Percentiles rank a stretch among this genome's conserved stretches.
These are phyloP conservation scores for Schizochytrium sp. DNA, from an alignment of 108 stramenopile species.

Conservation along the genomic window DNA sequence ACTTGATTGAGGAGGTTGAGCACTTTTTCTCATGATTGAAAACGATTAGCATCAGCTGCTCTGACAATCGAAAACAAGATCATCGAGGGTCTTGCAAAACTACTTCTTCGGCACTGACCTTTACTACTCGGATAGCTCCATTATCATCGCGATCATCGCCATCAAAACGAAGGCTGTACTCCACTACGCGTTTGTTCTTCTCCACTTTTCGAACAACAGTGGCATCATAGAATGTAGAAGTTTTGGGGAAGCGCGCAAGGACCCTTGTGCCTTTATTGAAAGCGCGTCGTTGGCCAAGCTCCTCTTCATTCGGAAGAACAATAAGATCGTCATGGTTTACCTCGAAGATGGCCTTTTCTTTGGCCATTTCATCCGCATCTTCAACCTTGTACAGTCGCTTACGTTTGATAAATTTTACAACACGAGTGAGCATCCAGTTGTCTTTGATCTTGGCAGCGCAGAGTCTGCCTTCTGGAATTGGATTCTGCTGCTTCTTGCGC, in stretches of 20 bases:
- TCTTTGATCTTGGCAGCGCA: constrained; percentile 57
- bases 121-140: constrained; percentile 10
- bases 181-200: constrained; percentile 34
- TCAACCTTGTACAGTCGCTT: constrained; percentile 43
- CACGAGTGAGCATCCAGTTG: constrained; percentile 27
- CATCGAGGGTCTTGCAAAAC: neutral
- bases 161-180: constrained; percentile 8
- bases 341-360: constrained; percentile 27
- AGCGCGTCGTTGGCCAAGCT: neutral
- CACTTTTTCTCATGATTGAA: too few relatives aligned
- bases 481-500: neutral
- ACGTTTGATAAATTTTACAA: constrained; percentile 31
- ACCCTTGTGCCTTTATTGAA: constrained; percentile 25
- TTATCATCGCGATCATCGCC: constrained; percentile 51
- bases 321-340: constrained; percentile 27
- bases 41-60: too few relatives aligned
- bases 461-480: constrained; percentile 14
- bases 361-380: constrained; percentile 53
- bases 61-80: neutral
- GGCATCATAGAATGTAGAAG: constrained; percentile 15
- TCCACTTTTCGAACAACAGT: constrained; percentile 51
- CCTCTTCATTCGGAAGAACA: constrained; percentile 31
- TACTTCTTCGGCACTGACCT: constrained; percentile 51
- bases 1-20: too few relatives aligned
- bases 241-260: constrained; percentile 54